Evolutionary conservation across 345 rosid genomes (phyloP).

Genomic region (Sapria himalayana): DNA sequence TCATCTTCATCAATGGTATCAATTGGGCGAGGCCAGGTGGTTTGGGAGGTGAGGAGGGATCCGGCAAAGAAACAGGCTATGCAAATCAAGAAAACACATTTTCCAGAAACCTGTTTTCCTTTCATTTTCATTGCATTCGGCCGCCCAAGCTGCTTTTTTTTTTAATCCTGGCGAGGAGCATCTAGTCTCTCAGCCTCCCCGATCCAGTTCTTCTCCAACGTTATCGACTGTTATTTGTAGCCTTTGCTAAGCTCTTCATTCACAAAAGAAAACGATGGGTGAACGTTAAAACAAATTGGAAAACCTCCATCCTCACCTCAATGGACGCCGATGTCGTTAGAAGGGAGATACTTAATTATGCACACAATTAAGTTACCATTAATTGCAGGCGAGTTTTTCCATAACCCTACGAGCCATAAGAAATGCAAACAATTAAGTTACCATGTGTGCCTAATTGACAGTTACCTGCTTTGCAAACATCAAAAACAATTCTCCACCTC

Average conservation of each 20-base stretch:
- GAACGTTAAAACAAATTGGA: no score
- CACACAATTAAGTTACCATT: no score
- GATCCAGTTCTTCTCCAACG: conserved; percentile 5
- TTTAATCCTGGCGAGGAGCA: not conserved
- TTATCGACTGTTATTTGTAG: conserved; percentile 3
- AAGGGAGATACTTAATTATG: no score
- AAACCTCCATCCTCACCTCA: no score
- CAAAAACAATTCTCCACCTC: no score
- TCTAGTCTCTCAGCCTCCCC: conserved; percentile 4
- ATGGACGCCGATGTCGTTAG: no score
- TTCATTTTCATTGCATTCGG: conserved; percentile 32
- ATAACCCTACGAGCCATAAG: no score
- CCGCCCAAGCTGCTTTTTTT: conserved; percentile 10
- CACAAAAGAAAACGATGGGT: not conserved
- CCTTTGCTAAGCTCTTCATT: conserved; percentile 5
- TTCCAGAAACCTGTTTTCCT: conserved; percentile 41
- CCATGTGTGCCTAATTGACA: no score
- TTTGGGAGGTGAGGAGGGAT: conserved; percentile 29
- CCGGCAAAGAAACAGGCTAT: conserved; percentile 60
- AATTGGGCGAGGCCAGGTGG: conserved; percentile 15
- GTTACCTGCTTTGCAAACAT: no score
- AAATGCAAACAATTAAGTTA: no score
- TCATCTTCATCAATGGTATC: conserved; percentile 11
- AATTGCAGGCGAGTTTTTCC: no score
- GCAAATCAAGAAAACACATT: conserved; percentile 37